Base-by-base conservation (phyloP, 2,329 filamentous ascomycete species). In the Paracoccidioides brasiliensis region DNA sequence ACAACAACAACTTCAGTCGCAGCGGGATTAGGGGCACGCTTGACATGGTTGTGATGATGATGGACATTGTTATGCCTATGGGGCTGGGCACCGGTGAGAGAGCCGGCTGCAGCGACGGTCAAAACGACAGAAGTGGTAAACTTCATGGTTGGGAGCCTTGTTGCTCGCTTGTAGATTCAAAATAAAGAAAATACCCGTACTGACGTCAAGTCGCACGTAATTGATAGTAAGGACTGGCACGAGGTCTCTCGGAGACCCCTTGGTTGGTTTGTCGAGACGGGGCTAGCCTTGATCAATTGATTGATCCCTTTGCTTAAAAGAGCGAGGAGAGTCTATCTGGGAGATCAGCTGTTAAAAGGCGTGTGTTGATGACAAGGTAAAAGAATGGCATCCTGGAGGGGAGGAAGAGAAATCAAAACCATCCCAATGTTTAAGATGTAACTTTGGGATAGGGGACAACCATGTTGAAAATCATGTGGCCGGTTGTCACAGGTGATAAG, bases 1-100 rank as follows among this genome's bases (percentile, higher is more conserved):
- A 83, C 78, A 55, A 79, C 77, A 54, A 81, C 78, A 54, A 76
- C 66, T 60, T 74, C 71, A 22, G 74, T 73, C 57, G 71, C 72
- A 40, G 22, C 22, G 22, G 22, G 22, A 22, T 73, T 71, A 15
- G 71, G 61, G 33, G 61, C 66, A 60, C 72, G 73, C 64, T 70
- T 70, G 52, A 60, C 61, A 60, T 70, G 69, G 52, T 60, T 57
- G 62, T 72, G 71, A 56, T 67, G 49, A 61, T 73, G 49, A 61
- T 73, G 74, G 52, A 66, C 65, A 59, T 73, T 22, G 30, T 46
- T 46, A 30, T 46, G 72, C 55, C 67, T 66, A 62, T 73, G 69
- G 46, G 62, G 63, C 58, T 74, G 70, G 42, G 73, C 74, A 56
- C 69, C 64, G 55, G 67, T 71, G 57, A 74, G 60, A 55, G 70